Evolutionary conservation across 2,329 filamentous ascomycete genomes (phyloP).

Genomic region (Fusarium marasasianum): DNA sequence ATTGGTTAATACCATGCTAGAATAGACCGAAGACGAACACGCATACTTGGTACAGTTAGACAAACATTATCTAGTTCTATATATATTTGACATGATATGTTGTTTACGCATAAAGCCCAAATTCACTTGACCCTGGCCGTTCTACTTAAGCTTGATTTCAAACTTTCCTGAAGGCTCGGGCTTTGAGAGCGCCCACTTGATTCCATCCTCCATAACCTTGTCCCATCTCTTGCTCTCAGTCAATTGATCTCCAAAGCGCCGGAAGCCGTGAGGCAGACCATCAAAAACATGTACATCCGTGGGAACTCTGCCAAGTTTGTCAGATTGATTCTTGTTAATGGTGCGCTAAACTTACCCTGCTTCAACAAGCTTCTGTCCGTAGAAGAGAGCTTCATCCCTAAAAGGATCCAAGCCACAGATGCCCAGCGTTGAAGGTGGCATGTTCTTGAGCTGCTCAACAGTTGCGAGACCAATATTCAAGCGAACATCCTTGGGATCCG

Average conservation of each 20-base stretch:
- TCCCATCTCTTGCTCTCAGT: conserved; percentile 54
- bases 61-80: not conserved
- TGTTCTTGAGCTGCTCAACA: conserved; percentile 48
- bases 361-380: conserved; percentile 53
- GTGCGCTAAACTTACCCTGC: conserved; percentile 47
- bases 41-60: not conserved
- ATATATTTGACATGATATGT: not conserved
- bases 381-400: conserved; percentile 59
- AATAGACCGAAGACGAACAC: not conserved
- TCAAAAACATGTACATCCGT: conserved; percentile 59
- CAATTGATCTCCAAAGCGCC: conserved; percentile 51
- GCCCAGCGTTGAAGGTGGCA: conserved; percentile 57
- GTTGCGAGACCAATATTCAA: conserved; percentile 49
- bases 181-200: conserved; percentile 52
- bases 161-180: conserved; percentile 46
- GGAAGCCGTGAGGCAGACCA: conserved; percentile 63
- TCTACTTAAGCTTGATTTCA: conserved; percentile 16
- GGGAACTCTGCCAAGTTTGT: conserved; percentile 50
- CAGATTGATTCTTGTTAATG: not conserved
- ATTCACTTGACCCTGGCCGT: rapidly evolving
- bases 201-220: conserved; percentile 53
- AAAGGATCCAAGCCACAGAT: conserved; percentile 59
- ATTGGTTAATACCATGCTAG: not conserved
- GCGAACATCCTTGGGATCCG: conserved; percentile 44
- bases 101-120: rapidly evolving